phyloP scores from a whole-genome alignment of 345 rosid species.

The Eucalyptus tenuipes region DNA sequence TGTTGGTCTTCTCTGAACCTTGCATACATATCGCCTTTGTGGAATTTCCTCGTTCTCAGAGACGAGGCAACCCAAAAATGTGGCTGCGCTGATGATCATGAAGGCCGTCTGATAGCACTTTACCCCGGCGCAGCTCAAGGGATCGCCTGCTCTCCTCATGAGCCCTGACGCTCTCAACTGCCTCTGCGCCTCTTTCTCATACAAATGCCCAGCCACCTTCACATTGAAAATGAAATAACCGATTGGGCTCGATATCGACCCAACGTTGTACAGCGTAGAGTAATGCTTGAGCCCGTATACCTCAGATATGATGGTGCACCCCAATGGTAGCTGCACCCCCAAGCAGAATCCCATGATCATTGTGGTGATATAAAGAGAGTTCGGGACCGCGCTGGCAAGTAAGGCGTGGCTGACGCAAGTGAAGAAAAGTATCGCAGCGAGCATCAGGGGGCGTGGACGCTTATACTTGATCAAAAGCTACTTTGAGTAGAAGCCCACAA shows the following conservation, averaged over 20 bases:
- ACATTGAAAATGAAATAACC: background rate
- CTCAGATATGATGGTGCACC: background rate
- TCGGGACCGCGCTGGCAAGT: background rate
- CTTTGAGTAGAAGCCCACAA: background rate
- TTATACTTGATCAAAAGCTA: background rate
- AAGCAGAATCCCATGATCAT: constrained; percentile 5
- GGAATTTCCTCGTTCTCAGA: background rate
- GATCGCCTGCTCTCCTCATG: background rate
- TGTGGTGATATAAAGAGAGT: background rate
- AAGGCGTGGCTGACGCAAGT: background rate
- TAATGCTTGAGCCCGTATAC: background rate
- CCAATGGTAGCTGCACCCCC: background rate
- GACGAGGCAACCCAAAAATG: background rate
- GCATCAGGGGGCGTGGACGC: background rate
- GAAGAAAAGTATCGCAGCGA: background rate
- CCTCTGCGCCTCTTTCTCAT: background rate
- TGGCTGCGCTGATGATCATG: background rate
- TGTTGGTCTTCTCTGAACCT: background rate
- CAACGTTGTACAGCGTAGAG: background rate
- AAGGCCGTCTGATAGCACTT: background rate
- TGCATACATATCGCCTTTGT: background rate
- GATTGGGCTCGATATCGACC: background rate
- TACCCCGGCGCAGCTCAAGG: background rate
- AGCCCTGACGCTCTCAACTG: background rate
- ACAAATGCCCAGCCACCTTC: background rate